Percentiles rank a stretch among this genome's conserved stretches.
Conservation (phyloP, 257 asterid species). For the Coffea eugenioides region DNA sequence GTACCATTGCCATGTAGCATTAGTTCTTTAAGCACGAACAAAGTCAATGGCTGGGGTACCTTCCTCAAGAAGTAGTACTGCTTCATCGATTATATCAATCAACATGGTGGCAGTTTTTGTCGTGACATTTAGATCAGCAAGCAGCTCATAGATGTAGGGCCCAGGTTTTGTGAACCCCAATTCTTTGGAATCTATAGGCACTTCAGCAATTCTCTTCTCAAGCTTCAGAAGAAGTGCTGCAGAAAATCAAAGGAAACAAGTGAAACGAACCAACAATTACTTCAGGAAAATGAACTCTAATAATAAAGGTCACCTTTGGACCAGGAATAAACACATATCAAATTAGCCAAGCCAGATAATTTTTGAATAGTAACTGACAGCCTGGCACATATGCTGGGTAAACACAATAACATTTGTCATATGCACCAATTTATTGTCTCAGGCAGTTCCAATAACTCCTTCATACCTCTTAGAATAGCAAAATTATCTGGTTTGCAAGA, state of each 20-base stretch:
- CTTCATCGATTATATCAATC: slow-evolving; percentile 73
- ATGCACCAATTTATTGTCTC: background rate
- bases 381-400: background rate
- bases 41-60: slow-evolving; percentile 44
- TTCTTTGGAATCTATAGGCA: slow-evolving; percentile 82
- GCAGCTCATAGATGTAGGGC: slow-evolving; percentile 86
- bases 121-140: slow-evolving; percentile 77
- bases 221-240: slow-evolving; percentile 97
- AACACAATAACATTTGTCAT: background rate
- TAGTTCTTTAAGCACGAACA: slow-evolving; percentile 21
- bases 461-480: slow-evolving; percentile 85
- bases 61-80: slow-evolving; percentile 81
- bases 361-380: background rate
- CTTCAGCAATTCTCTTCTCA: slow-evolving; percentile 81
- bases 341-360: slow-evolving; percentile 1
- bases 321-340: background rate
- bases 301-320: background rate
- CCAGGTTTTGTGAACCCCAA: slow-evolving; percentile 92
- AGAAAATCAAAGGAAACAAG: background rate
- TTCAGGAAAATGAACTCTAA: background rate
- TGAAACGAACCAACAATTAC: background rate
- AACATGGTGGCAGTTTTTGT: slow-evolving; percentile 69
- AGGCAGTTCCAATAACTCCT: background rate
- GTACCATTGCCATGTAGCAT: slow-evolving; percentile 11
- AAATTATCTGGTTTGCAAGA: slow-evolving; percentile 92